Percentiles rank a stretch among this genome's conserved stretches.
Evolutionary conservation across 2,329 filamentous ascomycete genomes (phyloP).

Genomic region (Xylariaceae sp.): DNA sequence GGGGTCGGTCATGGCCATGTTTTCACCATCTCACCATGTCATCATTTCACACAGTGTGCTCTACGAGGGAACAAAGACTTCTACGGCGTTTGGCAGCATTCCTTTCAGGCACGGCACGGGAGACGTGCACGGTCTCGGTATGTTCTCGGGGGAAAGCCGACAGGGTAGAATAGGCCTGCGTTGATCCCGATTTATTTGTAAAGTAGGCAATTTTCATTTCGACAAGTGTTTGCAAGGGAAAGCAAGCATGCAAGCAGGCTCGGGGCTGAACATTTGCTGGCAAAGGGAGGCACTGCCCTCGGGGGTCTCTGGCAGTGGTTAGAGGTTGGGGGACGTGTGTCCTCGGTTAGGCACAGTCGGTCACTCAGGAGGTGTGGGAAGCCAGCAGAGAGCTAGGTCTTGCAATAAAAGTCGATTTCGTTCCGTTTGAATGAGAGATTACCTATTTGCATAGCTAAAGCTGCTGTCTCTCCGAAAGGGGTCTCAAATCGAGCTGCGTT

Average conservation of each 20-base stretch:
- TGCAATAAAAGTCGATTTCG: conserved; percentile 27
- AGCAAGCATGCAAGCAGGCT: conserved; percentile 4
- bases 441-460: no score
- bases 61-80: conserved; percentile 7
- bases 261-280: conserved; percentile 3
- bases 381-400: conserved; percentile 15
- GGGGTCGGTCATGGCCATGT: no score
- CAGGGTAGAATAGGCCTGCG: background rate
- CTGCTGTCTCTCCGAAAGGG: no score
- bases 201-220: conserved; percentile 18
- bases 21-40: background rate
- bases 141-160: conserved; percentile 9
- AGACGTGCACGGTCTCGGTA: conserved; percentile 6
- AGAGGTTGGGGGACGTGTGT: conserved; percentile 1
- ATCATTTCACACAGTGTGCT: conserved; percentile 12
- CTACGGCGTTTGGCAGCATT: conserved; percentile 19
- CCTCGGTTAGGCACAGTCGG: conserved; percentile 4
- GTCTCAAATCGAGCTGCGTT: no score
- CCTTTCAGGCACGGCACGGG: conserved; percentile 11
- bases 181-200: conserved; percentile 18
- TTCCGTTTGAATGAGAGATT: no score
- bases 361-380: conserved; percentile 20
- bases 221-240: no score
- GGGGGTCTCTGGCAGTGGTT: conserved; percentile 6
- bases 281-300: conserved; percentile 1